Evolutionary conservation across 2,329 filamentous ascomycete species (phyloP).

Genomic region (Pezicula radicicola): DNA sequence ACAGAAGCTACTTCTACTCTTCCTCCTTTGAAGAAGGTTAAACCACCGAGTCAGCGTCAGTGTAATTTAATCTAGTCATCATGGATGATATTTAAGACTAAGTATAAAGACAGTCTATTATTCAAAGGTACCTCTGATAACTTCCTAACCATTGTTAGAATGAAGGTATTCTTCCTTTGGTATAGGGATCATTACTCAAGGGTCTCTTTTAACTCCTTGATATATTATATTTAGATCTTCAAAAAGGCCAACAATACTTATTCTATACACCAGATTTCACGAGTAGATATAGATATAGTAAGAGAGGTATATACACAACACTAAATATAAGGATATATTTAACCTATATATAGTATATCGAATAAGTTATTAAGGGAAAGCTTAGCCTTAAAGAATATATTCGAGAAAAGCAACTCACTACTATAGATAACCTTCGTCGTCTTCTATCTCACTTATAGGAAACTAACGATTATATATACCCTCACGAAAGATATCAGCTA

Average conservation of each 20-base stretch:
- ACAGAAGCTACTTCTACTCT: no score
- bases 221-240: background rate
- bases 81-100: no score
- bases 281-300: background rate
- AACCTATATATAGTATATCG: background rate
- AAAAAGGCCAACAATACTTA: background rate
- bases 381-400: background rate
- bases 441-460: background rate
- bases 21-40: no score
- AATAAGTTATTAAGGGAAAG: background rate
- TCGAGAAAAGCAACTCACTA: no score
- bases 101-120: no score
- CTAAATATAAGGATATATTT: background rate
- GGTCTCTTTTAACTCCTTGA: background rate
- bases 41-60: no score
- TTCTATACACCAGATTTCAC: background rate
- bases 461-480: background rate
- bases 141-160: background rate
- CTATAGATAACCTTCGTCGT: background rate
- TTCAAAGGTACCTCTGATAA: background rate
- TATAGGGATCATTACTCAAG: background rate
- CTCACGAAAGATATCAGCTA: background rate
- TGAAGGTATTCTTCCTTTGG: background rate
- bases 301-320: background rate
- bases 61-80: no score